Evolutionary conservation across 345 rosid genomes (phyloP), one percentile per base, ranked within the genome.

Genomic region (Erodium maritimum): DNA sequence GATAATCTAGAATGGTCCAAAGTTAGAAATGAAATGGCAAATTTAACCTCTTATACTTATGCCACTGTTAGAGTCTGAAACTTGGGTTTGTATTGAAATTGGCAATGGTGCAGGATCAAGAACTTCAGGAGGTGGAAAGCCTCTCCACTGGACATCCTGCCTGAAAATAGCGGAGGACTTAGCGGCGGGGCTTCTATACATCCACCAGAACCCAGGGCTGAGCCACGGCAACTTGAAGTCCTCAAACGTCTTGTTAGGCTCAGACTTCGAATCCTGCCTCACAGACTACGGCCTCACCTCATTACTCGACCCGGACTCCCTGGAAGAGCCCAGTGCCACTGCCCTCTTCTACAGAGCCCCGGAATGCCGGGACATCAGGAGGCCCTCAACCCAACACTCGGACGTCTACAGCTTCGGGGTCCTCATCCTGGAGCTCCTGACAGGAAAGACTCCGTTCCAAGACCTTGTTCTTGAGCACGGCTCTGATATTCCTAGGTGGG

Each of bases 101-200:
- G n/a, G n/a, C n/a, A n/a, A n/a, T n/a, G n/a, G n/a, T 66, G 63
- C 67, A 93, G 99, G 99, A 67, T 78, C 94, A 18, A 83, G 94
- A 63, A 75, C 85, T 64, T 73, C 90, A 12, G 95, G 90, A 17
- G 75, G 80, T 24, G 99, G 99, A 62, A 93, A 89, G 85, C 97
- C 99, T 18, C 91, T 93, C 58, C 99, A 93, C 50, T 93, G 97
- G 97, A 93, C 99, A 17, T 93, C 99, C 21, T 93, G 99, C 73
- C 78, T 93, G 20, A 93, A 93, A 77, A 93, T 93, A 72, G 96
- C 97, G 0, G 99, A 93, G 74, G 99, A 93, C 75, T 77, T 93
- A 59, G 99, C 97, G 6, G 77, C 90, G 1, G 95, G 85, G 51
- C 74, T 93, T 57, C 88, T 87, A 46, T 83, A 87, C 63, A 82